phyloP scores from a whole-genome alignment of 345 rosid species.

The Bruguiera parviflora region DNA sequence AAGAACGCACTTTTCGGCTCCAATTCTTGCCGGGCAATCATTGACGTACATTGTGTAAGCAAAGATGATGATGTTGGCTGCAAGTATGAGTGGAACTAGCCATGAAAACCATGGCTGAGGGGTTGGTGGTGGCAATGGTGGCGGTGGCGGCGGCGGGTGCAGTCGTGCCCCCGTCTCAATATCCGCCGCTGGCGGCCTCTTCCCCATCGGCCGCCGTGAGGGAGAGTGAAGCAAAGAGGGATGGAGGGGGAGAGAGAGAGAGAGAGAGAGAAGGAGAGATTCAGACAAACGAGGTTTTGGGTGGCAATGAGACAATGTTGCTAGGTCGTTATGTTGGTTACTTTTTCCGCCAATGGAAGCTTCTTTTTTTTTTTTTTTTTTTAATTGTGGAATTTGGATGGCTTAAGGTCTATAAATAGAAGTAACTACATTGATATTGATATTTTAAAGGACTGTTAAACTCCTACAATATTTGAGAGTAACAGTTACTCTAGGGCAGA shows the following conservation, averaged over 20 bases:
- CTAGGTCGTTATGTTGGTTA: slow-evolving; percentile 34
- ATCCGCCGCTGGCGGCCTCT: slow-evolving; percentile 29
- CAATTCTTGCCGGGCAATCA: slow-evolving; percentile 49
- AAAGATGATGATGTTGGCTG: slow-evolving; percentile 43
- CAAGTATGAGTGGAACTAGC: slow-evolving; percentile 60
- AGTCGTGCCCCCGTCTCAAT: slow-evolving; percentile 23
- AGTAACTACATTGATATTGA: too few species aligned
- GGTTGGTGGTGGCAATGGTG: slow-evolving; percentile 32
- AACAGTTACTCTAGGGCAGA: too few species aligned
- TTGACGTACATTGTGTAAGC: slow-evolving; percentile 58
- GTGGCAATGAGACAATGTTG: slow-evolving; percentile 26
- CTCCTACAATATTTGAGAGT: too few species aligned
- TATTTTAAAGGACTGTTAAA: too few species aligned
- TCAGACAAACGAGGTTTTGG: slow-evolving; percentile 11
- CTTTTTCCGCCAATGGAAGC: slow-evolving; percentile 10
- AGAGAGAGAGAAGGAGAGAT: slow-evolving; percentile 6
- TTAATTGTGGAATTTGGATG: background rate
- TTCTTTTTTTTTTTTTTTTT: background rate
- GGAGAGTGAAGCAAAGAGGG: background rate
- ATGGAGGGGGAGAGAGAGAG: background rate
- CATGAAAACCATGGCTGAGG: slow-evolving; percentile 61
- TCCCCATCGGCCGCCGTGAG: slow-evolving; percentile 35
- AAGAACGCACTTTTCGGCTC: slow-evolving; percentile 38
- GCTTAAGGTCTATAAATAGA: too few species aligned
- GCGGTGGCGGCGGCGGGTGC: slow-evolving; percentile 1